phyloP scores from a whole-genome alignment of 2,329 filamentous ascomycete genomes.

The Drechslerella stenobrocha region DNA sequence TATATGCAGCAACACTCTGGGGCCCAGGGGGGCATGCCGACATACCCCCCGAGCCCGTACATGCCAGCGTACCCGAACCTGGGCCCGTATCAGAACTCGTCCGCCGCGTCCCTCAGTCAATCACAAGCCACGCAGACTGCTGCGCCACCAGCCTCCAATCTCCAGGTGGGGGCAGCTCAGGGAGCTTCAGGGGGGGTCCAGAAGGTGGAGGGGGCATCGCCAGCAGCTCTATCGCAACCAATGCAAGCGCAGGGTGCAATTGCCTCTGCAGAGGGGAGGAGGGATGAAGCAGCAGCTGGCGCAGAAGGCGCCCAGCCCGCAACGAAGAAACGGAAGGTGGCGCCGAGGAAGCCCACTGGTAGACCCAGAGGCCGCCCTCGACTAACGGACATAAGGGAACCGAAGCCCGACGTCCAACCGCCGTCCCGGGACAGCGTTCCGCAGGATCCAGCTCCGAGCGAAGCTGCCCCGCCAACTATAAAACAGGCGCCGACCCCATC shows the following conservation, averaged over 20 bases:
- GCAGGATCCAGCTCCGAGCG: slow-evolving; percentile 45
- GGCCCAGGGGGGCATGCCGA: slow-evolving; percentile 17
- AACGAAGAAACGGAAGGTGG: slow-evolving; percentile 37
- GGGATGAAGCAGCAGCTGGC: slow-evolving; percentile 23
- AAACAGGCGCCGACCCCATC: slow-evolving; percentile 47
- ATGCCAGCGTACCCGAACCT: slow-evolving; percentile 20
- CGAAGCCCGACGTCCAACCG: slow-evolving; percentile 39
- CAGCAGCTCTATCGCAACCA: slow-evolving; percentile 16
- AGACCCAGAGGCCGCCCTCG: slow-evolving; percentile 43
- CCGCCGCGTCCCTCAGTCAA: slow-evolving; percentile 6
- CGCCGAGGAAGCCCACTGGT: slow-evolving; percentile 41
- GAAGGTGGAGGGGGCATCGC: slow-evolving; percentile 19
- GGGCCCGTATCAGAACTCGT: slow-evolving; percentile 18
- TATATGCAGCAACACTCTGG: slow-evolving; percentile 26
- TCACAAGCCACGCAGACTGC: slow-evolving; percentile 17
- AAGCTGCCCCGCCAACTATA: slow-evolving; percentile 28
- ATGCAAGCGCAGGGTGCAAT: slow-evolving; percentile 20
- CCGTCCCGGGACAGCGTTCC: slow-evolving; percentile 41
- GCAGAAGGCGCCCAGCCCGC: slow-evolving; percentile 23
- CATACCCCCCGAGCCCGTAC: slow-evolving; percentile 24
- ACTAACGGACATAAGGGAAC: slow-evolving; percentile 40
- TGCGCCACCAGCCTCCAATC: slow-evolving; percentile 10
- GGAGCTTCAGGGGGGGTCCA: slow-evolving; percentile 5
- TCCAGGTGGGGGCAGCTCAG: slow-evolving; percentile 8
- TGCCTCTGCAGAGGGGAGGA: slow-evolving; percentile 26